Conservation (phyloP, 2,329 filamentous ascomycete genomes). For the Cladosporium sp. region DNA sequence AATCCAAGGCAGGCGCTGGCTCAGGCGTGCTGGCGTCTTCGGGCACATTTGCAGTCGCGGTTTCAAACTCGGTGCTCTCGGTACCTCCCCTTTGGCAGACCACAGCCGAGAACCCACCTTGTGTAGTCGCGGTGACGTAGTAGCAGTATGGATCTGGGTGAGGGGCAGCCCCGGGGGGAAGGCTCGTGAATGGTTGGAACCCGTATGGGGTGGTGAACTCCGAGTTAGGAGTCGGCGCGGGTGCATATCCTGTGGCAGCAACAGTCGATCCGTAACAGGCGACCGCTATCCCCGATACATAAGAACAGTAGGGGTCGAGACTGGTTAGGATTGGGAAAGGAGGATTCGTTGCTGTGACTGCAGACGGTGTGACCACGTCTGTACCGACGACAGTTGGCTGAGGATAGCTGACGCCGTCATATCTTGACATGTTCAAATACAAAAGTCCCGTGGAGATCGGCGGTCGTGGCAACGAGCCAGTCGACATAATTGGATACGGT, state of each 20-base stretch:
- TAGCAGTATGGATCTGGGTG: no score
- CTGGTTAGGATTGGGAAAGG: neutral
- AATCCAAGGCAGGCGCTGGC: neutral
- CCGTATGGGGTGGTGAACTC: no score
- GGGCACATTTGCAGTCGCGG: no score
- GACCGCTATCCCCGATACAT: neutral
- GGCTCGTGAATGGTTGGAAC: no score
- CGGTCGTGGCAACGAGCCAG: neutral
- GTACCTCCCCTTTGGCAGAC: no score
- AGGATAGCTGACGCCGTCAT: neutral
- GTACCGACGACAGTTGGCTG: neutral
- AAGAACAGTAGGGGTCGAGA: neutral
- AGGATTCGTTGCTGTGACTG: neutral
- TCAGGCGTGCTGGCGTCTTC: neutral
- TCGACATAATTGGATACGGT: neutral
- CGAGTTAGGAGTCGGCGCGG: neutral
- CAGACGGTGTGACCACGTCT: neutral
- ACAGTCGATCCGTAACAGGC: neutral
- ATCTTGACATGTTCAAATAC: constrained; percentile 7
- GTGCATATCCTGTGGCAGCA: neutral
- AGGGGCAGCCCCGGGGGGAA: no score
- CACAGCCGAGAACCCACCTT: no score
- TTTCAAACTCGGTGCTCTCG: no score
- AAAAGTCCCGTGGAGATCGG: neutral
- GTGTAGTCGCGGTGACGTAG: no score